phyloP scores from a whole-genome alignment of 2,329 filamentous ascomycete species.

The Ophiognomonia clavigignenti-juglandacearum region DNA sequence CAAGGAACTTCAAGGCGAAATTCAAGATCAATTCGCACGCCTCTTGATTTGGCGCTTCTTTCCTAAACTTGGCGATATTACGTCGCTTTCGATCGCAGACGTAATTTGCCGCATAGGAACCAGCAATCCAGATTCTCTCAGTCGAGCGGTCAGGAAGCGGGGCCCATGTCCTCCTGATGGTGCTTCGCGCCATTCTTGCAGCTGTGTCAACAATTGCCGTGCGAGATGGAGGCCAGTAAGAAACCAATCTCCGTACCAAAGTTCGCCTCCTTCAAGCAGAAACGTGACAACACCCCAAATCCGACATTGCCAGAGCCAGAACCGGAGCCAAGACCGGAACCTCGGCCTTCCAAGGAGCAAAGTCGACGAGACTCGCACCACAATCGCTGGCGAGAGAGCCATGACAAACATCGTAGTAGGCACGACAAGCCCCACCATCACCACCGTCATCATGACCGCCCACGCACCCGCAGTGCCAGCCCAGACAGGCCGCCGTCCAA shows the following conservation, averaged over 20 bases:
- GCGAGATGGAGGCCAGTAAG: slow-evolving; percentile 18
- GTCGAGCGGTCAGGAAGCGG: too few relatives aligned
- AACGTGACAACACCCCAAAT: background rate
- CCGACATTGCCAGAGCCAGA: background rate
- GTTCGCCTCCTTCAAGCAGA: slow-evolving; percentile 22
- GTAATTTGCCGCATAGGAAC: too few relatives aligned
- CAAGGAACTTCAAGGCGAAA: too few relatives aligned
- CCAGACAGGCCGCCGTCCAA: background rate
- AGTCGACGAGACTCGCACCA: background rate
- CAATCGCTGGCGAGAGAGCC: slow-evolving; percentile 1
- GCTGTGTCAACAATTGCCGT: background rate
- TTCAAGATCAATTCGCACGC: too few relatives aligned
- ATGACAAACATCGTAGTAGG: slow-evolving; percentile 1
- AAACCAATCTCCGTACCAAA: slow-evolving; percentile 23
- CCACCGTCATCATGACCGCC: slow-evolving; percentile 9
- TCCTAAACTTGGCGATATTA: too few relatives aligned
- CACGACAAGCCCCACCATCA: slow-evolving; percentile 7
- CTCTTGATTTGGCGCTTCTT: too few relatives aligned
- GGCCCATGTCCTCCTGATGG: too few relatives aligned
- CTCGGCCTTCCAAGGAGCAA: background rate
- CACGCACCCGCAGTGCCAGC: slow-evolving; percentile 9
- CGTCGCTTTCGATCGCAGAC: too few relatives aligned
- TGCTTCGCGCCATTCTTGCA: background rate
- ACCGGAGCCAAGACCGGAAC: too few relatives aligned
- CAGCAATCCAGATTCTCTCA: too few relatives aligned